Evolutionary conservation across 1,284 basidiomycete genomes (phyloP).

Genomic region (Cryptococcus wingfieldii): DNA sequence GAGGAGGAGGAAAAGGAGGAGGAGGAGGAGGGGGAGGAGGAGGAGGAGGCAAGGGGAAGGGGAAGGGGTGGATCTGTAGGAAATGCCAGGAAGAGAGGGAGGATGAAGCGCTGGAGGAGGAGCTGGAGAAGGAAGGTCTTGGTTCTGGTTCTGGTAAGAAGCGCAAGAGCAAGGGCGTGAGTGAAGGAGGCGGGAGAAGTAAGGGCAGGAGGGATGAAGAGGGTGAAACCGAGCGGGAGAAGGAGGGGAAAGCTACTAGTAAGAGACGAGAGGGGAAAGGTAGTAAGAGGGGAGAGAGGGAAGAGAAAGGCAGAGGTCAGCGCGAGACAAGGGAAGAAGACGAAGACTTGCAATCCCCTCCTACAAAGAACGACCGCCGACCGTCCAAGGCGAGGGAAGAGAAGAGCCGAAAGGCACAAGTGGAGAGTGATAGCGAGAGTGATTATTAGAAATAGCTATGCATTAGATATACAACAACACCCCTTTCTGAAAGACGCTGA

Average conservation of each 20-base stretch:
- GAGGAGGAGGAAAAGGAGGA: too few relatives aligned
- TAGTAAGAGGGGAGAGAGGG: background rate
- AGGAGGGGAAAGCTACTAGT: background rate
- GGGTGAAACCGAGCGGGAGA: background rate
- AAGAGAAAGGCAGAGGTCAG: too few relatives aligned
- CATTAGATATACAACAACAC: background rate
- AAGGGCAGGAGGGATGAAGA: background rate
- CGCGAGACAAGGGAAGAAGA: too few relatives aligned
- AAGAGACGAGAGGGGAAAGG: background rate
- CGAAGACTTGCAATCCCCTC: too few relatives aligned
- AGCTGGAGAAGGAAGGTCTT: background rate
- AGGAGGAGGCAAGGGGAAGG: too few relatives aligned
- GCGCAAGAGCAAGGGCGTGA: background rate
- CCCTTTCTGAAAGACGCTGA: background rate
- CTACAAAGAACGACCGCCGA: too few relatives aligned
- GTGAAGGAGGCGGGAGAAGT: background rate
- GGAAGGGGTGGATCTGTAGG: constrained; percentile 8
- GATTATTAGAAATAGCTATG: background rate
- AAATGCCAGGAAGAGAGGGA: constrained; percentile 8
- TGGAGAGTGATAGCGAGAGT: background rate
- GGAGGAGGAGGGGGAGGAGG: too few relatives aligned
- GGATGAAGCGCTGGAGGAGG: background rate
- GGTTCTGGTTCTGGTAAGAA: too few relatives aligned
- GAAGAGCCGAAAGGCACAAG: too few relatives aligned
- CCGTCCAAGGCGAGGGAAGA: too few relatives aligned